Evolutionary conservation across 352 stramenopile genomes (phyloP).

Genomic region (Phytophthora foliorum): DNA sequence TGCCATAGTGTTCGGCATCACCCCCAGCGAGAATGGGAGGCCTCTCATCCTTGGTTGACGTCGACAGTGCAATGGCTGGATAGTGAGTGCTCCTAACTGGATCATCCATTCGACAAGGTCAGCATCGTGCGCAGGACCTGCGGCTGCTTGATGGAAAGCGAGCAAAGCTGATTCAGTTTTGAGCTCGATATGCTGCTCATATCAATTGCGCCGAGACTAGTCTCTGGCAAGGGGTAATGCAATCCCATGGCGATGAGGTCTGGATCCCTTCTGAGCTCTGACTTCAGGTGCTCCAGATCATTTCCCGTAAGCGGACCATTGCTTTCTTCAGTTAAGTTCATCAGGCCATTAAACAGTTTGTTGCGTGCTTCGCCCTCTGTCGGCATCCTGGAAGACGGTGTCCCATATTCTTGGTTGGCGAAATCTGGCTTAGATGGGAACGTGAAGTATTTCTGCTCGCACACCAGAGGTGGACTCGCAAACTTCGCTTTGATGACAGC

Average conservation of each 20-base stretch:
- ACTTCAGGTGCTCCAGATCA: constrained; percentile 18
- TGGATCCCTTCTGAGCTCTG: constrained; percentile 23
- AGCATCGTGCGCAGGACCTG: constrained; percentile 36
- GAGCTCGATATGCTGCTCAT: constrained; percentile 3
- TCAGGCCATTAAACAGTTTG: constrained; percentile 26
- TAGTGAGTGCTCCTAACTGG: constrained; percentile 23
- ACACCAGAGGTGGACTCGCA: neutral
- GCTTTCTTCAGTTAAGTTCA: constrained; percentile 24
- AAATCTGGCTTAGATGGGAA: constrained; percentile 31
- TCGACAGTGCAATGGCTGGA: constrained; percentile 27
- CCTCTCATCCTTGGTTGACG: constrained; percentile 2
- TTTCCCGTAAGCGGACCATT: constrained; percentile 7
- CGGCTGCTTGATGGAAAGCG: constrained; percentile 40
- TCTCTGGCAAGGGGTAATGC: neutral
- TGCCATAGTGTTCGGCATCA: constrained; percentile 19
- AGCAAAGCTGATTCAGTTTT: constrained; percentile 8
- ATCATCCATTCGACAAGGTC: constrained; percentile 50
- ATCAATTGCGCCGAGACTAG: neutral
- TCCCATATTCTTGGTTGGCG: constrained; percentile 24
- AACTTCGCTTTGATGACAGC: constrained; percentile 30
- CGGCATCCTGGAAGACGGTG: neutral
- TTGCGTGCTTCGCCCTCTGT: neutral
- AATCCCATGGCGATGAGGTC: constrained; percentile 17
- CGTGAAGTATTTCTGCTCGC: constrained; percentile 26
- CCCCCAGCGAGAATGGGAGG: neutral